A percentile compares a stretch with the other conserved stretches of the same genome.
Conservation (phyloP, 306 rosid genomes). For the Quercus agrifolia region DNA sequence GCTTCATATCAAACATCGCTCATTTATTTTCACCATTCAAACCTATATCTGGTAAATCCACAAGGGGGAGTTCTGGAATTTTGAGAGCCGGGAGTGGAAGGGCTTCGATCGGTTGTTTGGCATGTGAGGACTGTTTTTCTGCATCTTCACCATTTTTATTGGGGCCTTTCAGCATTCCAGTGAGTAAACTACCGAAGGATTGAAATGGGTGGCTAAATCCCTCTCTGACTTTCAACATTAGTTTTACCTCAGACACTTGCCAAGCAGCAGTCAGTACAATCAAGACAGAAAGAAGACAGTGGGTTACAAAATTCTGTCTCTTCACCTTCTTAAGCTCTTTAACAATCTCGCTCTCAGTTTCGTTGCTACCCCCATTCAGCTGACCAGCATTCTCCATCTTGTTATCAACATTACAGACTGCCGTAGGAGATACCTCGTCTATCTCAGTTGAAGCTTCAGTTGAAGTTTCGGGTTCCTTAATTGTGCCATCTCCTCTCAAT, state of each 20-base stretch:
- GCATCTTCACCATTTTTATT: conserved; percentile 11
- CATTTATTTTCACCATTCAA: conserved; percentile 14
- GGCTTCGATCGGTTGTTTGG: conserved; percentile 5
- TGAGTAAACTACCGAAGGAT: conserved; percentile 38
- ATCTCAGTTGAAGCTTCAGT: conserved; percentile 23
- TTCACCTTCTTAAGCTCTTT: conserved; percentile 61
- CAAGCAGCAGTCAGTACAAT: conserved; percentile 68
- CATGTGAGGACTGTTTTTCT: conserved; percentile 17
- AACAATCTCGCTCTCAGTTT: conserved; percentile 42
- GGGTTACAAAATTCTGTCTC: conserved; percentile 69
- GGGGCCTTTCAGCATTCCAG: conserved; percentile 30
- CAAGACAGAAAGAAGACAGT: conserved; percentile 83
- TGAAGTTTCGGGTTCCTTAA: conserved; percentile 22
- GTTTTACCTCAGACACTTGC: conserved; percentile 73
- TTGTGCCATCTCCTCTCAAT: conserved; percentile 31
- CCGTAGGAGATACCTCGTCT: conserved; percentile 8
- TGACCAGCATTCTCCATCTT: conserved; percentile 11
- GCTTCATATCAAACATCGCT: conserved; percentile 2
- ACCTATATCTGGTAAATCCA: conserved; percentile 29
- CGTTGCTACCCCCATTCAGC: conserved; percentile 4
- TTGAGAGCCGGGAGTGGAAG: conserved; percentile 30
- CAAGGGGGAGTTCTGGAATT: conserved; percentile 35
- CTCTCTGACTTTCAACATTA: conserved; percentile 50
- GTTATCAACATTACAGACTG: conserved; percentile 3
- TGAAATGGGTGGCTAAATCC: conserved; percentile 59